Base-by-base conservation (phyloP, 306 rosid genomes). In the Trifolium subterraneum region DNA sequence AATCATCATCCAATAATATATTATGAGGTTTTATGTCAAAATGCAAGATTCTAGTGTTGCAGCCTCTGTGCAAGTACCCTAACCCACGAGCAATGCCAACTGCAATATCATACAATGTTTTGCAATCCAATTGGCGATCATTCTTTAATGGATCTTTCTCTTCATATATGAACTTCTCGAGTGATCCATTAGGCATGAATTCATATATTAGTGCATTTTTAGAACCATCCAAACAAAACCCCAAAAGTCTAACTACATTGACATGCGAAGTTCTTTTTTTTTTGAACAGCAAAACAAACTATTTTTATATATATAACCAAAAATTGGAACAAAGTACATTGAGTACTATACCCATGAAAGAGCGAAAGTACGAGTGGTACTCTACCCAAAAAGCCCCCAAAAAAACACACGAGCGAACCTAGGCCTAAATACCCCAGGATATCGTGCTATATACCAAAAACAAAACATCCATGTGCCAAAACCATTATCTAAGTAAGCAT, bases 1-100 rank as follows among this genome's bases (percentile, higher is more conserved):
- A 79, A 23, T 79, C 47, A 15, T 31, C 69, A 20, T 71, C 73
- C 0, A 78, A 0, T 8, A 78, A 15, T 27, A 78, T 72, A 19
- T 78, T 78, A 4, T 71, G 82, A 41, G 82, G 82, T 42, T 78
- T 78, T n/a, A 72, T 78, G 33, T 78, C 82, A 71, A 78, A 78
- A 54, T 78, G 82, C 1, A 54, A 66, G 3, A 78, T 78, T 55
- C 61, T 64, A 29, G 68, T 64, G 13, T 71, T 78, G 60, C 82
- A 78, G 0, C 78, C 82, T 6, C 9, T 78, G 1, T 70, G 81
- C 45, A 78, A 38, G 11, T 70, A 78, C 48, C 70, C 81, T 4
- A 77, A 12, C 2, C 81, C 81, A 6, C 16, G 16, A n/a, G 81
- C 76, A 10, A 77, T 71, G 1, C 81, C 81, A 48, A 77, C 14